These are phyloP conservation scores for Oryza officinalis DNA, from an alignment of 176 grass and related monocot genomes.

Conservation along the genomic window DNA sequence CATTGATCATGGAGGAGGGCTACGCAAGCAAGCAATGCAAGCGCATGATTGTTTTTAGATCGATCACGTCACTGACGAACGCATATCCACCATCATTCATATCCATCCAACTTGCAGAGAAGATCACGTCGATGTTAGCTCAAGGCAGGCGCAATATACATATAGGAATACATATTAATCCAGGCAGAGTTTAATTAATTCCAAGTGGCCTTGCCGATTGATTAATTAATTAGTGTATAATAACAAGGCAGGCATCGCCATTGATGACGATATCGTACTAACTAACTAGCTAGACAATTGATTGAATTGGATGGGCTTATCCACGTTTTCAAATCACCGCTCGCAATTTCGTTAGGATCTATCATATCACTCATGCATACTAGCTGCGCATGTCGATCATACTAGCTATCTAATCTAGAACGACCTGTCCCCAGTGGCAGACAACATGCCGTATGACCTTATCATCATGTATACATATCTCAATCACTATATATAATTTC, in stretches of 20 bases:
- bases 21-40: background rate
- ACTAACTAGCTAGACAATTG: background rate
- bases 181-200: background rate
- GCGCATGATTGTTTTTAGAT: background rate
- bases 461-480: background rate
- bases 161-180: no score
- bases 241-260: background rate
- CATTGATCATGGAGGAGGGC: background rate
- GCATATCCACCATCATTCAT: background rate
- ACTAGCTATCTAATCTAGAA: background rate
- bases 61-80: constrained; percentile 18
- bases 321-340: background rate
- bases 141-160: background rate
- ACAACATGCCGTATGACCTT: background rate
- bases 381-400: background rate
- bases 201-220: background rate
- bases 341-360: background rate
- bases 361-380: no score
- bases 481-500: no score
- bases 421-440: background rate
- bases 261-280: background rate
- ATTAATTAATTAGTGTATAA: background rate
- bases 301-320: background rate
- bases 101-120: background rate
- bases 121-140: background rate